These are phyloP conservation scores for Plasmodium relictum DNA, from an alignment of 169 alveolate genomes.

Conservation along the genomic window DNA sequence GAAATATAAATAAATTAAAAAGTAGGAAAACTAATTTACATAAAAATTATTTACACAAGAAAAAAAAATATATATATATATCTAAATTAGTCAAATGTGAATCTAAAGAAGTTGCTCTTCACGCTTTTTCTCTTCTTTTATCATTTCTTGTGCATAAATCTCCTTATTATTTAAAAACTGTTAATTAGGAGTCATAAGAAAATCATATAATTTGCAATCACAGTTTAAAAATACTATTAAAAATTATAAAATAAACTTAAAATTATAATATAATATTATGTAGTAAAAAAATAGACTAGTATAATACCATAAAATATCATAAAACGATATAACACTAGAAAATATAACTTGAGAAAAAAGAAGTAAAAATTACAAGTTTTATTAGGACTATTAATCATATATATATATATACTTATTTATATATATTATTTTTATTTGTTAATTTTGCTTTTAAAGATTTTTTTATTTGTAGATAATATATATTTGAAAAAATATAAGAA, in stretches of 20 bases:
- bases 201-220: neutral
- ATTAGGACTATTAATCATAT: too few relatives aligned
- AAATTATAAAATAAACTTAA: neutral
- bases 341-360: too few relatives aligned
- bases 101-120: slow-evolving; percentile 77
- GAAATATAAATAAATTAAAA: slow-evolving; percentile 11
- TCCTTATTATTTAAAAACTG: slow-evolving; percentile 69
- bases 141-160: slow-evolving; percentile 73
- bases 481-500: too few relatives aligned
- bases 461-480: too few relatives aligned
- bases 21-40: slow-evolving; percentile 4
- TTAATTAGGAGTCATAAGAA: slow-evolving; percentile 3
- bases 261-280: neutral
- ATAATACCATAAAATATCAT: neutral
- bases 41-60: slow-evolving; percentile 26
- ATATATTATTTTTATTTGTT: too few relatives aligned
- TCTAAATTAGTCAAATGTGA: slow-evolving; percentile 78
- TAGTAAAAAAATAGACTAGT: neutral
- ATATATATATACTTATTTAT: too few relatives aligned
- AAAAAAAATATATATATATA: slow-evolving; percentile 66
- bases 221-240: neutral
- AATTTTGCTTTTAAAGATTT: too few relatives aligned
- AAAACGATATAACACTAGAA: too few relatives aligned
- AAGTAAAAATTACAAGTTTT: too few relatives aligned
- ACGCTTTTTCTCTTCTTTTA: slow-evolving; percentile 69